Conservation (phyloP, 192 early-diverging fungal genomes). For the Obelidium mucronatum region DNA sequence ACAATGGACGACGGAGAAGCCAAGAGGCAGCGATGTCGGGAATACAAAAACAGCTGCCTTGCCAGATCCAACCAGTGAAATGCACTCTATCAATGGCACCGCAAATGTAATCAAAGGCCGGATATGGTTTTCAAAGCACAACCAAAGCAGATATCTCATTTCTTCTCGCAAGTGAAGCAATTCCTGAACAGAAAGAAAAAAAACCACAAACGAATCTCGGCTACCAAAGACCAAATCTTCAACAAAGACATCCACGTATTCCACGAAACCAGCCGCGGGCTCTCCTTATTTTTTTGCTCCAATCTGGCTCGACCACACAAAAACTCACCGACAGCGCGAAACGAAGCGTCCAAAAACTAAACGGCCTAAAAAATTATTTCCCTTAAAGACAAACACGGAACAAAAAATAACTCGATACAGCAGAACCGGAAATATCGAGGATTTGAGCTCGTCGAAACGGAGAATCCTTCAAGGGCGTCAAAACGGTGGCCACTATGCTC, state of each 20-base stretch:
- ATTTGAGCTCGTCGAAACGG: slow-evolving; percentile 58
- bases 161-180: slow-evolving; percentile 65
- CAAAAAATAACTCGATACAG: slow-evolving; percentile 74
- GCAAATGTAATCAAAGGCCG: slow-evolving; percentile 64
- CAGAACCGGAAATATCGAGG: slow-evolving; percentile 68
- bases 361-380: slow-evolving; percentile 56
- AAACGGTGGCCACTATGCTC: slow-evolving; percentile 68
- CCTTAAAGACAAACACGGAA: slow-evolving; percentile 73
- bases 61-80: slow-evolving; percentile 38
- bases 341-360: slow-evolving; percentile 19
- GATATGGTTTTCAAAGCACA: slow-evolving; percentile 78
- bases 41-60: slow-evolving; percentile 70
- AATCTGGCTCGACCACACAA: not conserved
- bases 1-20: slow-evolving; percentile 83
- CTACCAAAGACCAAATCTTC: not conserved
- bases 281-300: slow-evolving; percentile 67
- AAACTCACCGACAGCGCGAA: slow-evolving; percentile 14
- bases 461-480: slow-evolving; percentile 58
- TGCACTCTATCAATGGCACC: slow-evolving; percentile 29
- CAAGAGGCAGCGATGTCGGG: slow-evolving; percentile 73
- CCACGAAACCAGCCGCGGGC: slow-evolving; percentile 46
- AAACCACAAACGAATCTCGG: no score
- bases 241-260: not conserved
- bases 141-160: slow-evolving; percentile 75
- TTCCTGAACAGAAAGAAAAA: no score